Conservation (phyloP, 1,284 basidiomycete genomes). For the Tylopilus sp. region DNA sequence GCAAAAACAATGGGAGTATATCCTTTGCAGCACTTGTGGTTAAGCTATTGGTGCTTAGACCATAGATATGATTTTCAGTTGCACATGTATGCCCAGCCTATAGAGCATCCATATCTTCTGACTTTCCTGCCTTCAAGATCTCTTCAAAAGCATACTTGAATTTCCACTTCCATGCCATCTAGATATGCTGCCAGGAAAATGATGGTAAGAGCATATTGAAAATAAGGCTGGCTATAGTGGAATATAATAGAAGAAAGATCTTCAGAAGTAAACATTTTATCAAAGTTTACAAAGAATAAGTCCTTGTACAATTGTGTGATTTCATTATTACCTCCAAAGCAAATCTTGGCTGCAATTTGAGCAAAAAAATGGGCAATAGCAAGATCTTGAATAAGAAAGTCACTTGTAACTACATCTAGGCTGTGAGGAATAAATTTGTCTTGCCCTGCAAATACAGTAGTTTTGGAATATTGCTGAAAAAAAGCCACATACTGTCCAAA, state of each 20-base stretch:
- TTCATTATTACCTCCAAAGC: not conserved
- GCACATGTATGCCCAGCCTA: constrained; percentile 37
- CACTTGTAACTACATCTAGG: constrained; percentile 30
- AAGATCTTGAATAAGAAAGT: constrained; percentile 42
- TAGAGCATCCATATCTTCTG: constrained; percentile 27
- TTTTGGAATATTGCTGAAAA: not conserved
- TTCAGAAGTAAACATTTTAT: constrained; percentile 28
- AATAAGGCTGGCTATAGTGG: constrained; percentile 1
- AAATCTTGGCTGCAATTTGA: constrained; percentile 20
- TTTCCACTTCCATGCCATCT: constrained; percentile 36
- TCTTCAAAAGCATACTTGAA: constrained; percentile 13
- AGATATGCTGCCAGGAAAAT: constrained; percentile 39
- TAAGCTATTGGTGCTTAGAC: constrained; percentile 30
- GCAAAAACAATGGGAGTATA: constrained; percentile 35
- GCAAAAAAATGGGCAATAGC: constrained; percentile 38
- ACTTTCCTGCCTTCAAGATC: constrained; percentile 1
- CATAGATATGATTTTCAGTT: constrained; percentile 39
- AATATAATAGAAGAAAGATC: constrained; percentile 29
- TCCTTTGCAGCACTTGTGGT: constrained; percentile 39
- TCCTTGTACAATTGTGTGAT: constrained; percentile 25
- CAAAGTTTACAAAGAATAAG: constrained; percentile 38
- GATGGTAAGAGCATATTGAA: constrained; percentile 27
- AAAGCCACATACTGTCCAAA: not conserved
- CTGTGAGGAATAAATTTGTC: constrained; percentile 45
- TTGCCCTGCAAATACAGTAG: constrained; percentile 14